Percentiles rank a stretch among this genome's conserved stretches.
These are phyloP conservation scores for Arthrobotrys sphaeroides DNA, from an alignment of 2,329 filamentous ascomycete genomes.

Conservation along the genomic window DNA sequence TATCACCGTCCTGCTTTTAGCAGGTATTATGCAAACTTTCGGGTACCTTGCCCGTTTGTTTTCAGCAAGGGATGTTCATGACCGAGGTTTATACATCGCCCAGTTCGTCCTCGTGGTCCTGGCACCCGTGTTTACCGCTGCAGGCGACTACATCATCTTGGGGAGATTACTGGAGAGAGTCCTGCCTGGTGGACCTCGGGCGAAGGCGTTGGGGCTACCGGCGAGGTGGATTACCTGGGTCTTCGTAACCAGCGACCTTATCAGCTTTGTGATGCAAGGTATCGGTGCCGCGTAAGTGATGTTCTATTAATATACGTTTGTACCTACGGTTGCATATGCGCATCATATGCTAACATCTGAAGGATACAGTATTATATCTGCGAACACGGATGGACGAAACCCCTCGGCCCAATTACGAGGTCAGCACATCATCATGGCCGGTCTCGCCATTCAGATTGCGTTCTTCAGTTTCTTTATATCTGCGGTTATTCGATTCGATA, in stretches of 20 bases:
- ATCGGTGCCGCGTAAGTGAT: conserved; percentile 53
- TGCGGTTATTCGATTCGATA: conserved; percentile 54
- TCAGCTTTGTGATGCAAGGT: conserved; percentile 55
- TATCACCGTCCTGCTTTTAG: conserved; percentile 54
- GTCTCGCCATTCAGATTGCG: conserved; percentile 52
- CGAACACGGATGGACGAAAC: conserved; percentile 47
- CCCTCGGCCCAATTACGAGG: conserved; percentile 37
- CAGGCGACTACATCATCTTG: conserved; percentile 59
- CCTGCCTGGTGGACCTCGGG: conserved; percentile 55
- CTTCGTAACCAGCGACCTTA: conserved; percentile 54
- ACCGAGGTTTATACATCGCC: conserved; percentile 56
- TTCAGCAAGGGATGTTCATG: conserved; percentile 53
- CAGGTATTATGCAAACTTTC: conserved; percentile 55
- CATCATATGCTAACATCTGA: not conserved
- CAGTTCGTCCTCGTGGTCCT: conserved; percentile 59
- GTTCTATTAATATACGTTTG: not conserved
- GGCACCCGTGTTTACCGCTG: conserved; percentile 60
- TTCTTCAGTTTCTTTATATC: conserved; percentile 55
- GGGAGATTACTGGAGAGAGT: conserved; percentile 59
- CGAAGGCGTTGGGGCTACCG: conserved; percentile 48
- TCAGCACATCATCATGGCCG: conserved; percentile 52
- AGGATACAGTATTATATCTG: conserved; percentile 50
- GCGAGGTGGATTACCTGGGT: conserved; percentile 56
- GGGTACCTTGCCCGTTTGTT: conserved; percentile 55
- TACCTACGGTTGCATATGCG: not conserved